Evolutionary conservation across 2,329 filamentous ascomycete species (phyloP).

Genomic region (Aspergillus hortae): DNA sequence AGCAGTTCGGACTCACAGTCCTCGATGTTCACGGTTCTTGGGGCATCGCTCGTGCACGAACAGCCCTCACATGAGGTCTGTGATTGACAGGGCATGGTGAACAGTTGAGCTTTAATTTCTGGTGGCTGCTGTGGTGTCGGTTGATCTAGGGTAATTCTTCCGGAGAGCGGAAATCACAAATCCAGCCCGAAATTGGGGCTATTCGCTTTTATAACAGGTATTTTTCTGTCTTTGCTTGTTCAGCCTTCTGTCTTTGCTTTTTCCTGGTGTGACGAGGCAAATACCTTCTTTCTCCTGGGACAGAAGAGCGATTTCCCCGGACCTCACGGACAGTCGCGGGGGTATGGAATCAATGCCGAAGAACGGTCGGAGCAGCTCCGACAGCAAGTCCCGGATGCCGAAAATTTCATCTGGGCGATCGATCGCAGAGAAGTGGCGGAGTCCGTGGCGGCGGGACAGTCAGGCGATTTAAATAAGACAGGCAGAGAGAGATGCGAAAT

Average conservation of each 20-base stretch:
- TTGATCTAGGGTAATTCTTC: background rate
- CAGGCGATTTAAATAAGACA: slow-evolving; percentile 2
- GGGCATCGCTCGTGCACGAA: slow-evolving; percentile 23
- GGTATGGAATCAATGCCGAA: slow-evolving; percentile 5
- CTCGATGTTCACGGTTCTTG: slow-evolving; percentile 33
- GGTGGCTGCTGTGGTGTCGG: background rate
- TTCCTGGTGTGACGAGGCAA: background rate
- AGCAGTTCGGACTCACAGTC: slow-evolving; percentile 40
- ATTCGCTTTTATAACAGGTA: too few relatives aligned
- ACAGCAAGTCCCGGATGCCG: background rate
- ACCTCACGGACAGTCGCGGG: background rate
- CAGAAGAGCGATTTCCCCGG: too few relatives aligned
- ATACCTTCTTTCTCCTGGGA: background rate
- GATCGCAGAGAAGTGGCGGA: background rate
- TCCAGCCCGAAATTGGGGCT: too few relatives aligned
- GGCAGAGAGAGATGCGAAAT: background rate
- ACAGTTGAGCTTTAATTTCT: background rate
- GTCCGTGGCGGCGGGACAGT: background rate
- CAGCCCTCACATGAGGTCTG: slow-evolving; percentile 32
- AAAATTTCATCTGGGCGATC: background rate
- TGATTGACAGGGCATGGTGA: slow-evolving; percentile 15
- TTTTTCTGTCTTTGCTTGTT: background rate
- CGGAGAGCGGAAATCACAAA: background rate
- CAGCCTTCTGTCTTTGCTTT: background rate
- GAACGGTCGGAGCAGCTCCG: slow-evolving; percentile 12